These are phyloP conservation scores for Rhodofomes roseus DNA, from an alignment of 1,284 basidiomycete species.

Conservation along the genomic window DNA sequence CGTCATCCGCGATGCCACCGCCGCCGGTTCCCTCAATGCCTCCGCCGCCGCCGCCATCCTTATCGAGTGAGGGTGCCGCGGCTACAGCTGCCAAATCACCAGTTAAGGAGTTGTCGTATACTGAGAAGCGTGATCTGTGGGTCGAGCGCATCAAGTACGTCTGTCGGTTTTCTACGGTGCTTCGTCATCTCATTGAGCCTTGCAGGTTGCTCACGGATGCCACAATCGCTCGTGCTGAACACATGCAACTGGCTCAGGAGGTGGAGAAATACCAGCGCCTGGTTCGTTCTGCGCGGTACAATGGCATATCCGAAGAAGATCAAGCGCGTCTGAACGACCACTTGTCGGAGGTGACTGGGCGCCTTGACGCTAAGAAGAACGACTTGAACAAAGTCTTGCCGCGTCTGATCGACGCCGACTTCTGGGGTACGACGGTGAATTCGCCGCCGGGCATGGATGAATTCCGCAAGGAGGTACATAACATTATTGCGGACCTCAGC, in stretches of 20 bases:
- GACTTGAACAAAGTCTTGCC: slow-evolving; percentile 24
- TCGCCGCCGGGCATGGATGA: slow-evolving; percentile 9
- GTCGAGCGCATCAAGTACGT: slow-evolving; percentile 29
- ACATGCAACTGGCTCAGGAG: slow-evolving; percentile 22
- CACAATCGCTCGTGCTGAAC: slow-evolving; percentile 22
- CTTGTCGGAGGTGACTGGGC: slow-evolving; percentile 22
- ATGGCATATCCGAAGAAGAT: slow-evolving; percentile 17
- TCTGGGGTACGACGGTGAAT: slow-evolving; percentile 35
- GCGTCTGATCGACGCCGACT: slow-evolving; percentile 32
- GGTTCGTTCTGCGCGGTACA: slow-evolving; percentile 12
- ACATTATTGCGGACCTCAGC: slow-evolving; percentile 26
- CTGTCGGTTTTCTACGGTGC: background rate
- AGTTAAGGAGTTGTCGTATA: slow-evolving; percentile 15
- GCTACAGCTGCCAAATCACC: background rate
- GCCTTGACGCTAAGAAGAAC: slow-evolving; percentile 24
- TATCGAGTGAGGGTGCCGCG: background rate
- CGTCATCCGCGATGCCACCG: background rate
- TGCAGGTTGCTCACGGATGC: slow-evolving; percentile 23
- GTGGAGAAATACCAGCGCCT: slow-evolving; percentile 19
- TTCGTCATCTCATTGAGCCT: background rate
- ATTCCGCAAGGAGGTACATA: slow-evolving; percentile 22
- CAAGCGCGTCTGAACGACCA: slow-evolving; percentile 17
- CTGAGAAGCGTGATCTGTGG: slow-evolving; percentile 28
- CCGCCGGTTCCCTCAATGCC: background rate
- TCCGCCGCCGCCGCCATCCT: background rate